Percentiles rank a stretch among this genome's conserved stretches.
Conservation (phyloP, 2,329 filamentous ascomycete species). For the Fusarium cyanostomum region DNA sequence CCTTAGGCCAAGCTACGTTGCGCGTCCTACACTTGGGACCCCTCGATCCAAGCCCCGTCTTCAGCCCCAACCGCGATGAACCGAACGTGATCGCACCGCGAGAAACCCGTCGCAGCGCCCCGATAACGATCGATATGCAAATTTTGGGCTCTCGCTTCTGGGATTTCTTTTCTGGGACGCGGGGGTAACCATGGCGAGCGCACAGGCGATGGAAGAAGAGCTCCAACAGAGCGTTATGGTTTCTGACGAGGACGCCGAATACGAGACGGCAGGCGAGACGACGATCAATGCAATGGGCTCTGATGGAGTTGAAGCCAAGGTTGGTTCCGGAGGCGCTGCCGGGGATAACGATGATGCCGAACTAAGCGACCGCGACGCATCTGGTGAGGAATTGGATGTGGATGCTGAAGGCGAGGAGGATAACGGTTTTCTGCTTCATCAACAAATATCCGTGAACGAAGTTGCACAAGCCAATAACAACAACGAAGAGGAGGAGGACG, state of each 20-base stretch:
- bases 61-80: slow-evolving; percentile 36
- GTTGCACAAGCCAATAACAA: slow-evolving; percentile 46
- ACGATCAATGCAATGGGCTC: slow-evolving; percentile 36
- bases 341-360: slow-evolving; percentile 49
- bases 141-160: slow-evolving; percentile 19
- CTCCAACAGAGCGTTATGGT: slow-evolving; percentile 64
- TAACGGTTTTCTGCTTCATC: slow-evolving; percentile 44
- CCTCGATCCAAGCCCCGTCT: slow-evolving; percentile 36
- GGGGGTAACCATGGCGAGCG: slow-evolving; percentile 57
- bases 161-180: slow-evolving; percentile 35
- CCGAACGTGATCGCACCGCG: slow-evolving; percentile 32
- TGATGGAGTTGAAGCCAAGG: background rate
- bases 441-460: slow-evolving; percentile 39
- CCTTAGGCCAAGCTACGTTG: background rate
- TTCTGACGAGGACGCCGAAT: slow-evolving; percentile 61
- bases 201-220: slow-evolving; percentile 66
- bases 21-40: slow-evolving; percentile 7
- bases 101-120: slow-evolving; percentile 37
- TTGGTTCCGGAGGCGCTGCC: background rate
- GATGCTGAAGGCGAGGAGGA: slow-evolving; percentile 57
- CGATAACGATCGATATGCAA: slow-evolving; percentile 46
- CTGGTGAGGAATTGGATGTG: slow-evolving; percentile 54
- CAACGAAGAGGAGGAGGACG: slow-evolving; percentile 54
- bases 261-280: slow-evolving; percentile 48
- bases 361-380: slow-evolving; percentile 52